phyloP scores from a whole-genome alignment of 1,284 basidiomycete species.

The Microbotryum silenes-acaulis region DNA sequence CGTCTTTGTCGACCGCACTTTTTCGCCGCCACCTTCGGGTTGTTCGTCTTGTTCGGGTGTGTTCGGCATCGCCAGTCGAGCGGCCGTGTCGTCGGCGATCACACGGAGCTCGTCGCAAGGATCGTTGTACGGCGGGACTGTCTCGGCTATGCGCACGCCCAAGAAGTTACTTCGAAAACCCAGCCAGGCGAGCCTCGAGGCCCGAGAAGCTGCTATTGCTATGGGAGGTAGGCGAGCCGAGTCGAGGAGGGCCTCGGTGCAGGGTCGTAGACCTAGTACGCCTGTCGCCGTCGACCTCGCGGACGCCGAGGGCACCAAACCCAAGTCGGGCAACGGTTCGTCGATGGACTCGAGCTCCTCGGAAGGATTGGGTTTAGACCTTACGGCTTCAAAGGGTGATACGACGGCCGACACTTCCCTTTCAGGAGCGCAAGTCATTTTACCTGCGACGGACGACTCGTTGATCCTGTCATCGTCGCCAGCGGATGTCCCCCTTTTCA shows the following conservation, averaged over 20 bases:
- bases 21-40: constrained; percentile 59
- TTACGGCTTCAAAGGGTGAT: constrained; percentile 13
- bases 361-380: not conserved
- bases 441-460: constrained; percentile 57
- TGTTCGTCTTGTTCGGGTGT: constrained; percentile 43
- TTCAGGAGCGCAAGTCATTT: not conserved
- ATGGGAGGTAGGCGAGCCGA: not conserved
- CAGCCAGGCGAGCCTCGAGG: not conserved
- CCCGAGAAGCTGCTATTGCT: not conserved
- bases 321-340: no score
- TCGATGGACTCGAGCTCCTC: no score
- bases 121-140: constrained; percentile 21
- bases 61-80: constrained; percentile 29
- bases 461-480: constrained; percentile 11
- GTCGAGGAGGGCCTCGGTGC: no score
- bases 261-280: no score
- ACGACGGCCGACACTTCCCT: not conserved
- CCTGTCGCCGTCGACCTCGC: no score
- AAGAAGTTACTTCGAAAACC: not conserved
- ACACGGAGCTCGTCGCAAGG: constrained; percentile 65
- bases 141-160: not conserved
- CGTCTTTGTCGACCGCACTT: constrained; percentile 54
- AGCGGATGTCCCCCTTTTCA: constrained; percentile 5
- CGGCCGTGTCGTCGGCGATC: not conserved
- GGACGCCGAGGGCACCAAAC: no score